Base-by-base conservation (phyloP, 805 yeast genomes). In the Saccharomycopsis schoenii region DNA sequence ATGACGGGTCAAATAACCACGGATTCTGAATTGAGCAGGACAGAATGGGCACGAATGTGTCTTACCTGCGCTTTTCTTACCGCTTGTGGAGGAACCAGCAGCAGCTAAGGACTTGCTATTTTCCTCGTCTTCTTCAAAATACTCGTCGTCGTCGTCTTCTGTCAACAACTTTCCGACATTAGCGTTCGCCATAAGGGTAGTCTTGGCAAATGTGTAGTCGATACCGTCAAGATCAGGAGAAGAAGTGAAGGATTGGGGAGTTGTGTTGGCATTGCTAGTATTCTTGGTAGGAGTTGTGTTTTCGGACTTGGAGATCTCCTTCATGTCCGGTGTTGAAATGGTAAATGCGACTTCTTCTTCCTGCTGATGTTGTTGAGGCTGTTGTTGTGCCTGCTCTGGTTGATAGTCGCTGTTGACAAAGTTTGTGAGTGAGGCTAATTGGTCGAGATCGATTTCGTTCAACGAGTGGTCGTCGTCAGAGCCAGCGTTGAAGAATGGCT, bases 1-100 rank as follows among this genome's bases (percentile, higher is more conserved):
- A 71, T 91, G 97, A 64, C 97, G 79, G 65, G 86, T 81, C 66
- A 92, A 75, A 71, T 91, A 97, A 70, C 92, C 92, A 52, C 92
- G 86, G 62, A 97, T 78, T 15, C 94, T 89, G 73, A 91, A 91
- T 1, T 96, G 96, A 62, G 97, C 82, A 50, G 81, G 77, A 71
- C 97, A 91, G 40, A 84, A 81, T 51, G 81, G 77, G 72, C 97
- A 91, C 55, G 83, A 76, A 69, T 85, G 93, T 86, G 88, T 60
- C 84, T 83, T 57, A 85, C 72, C 70, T 88, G 97, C 17, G 90
- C 87, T 0, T 91, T 82, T 70, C 83, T 83, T 72, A 88, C 97
- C 6, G 96, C 88, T 37, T 89, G 61, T 89, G 82, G 72, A 85
- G 89, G 69, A 74, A 84, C 61, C 55, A 47, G 54, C 19, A 25